Conservation (phyloP, 2,329 filamentous ascomycete species). For the Colletotrichum agaves region DNA sequence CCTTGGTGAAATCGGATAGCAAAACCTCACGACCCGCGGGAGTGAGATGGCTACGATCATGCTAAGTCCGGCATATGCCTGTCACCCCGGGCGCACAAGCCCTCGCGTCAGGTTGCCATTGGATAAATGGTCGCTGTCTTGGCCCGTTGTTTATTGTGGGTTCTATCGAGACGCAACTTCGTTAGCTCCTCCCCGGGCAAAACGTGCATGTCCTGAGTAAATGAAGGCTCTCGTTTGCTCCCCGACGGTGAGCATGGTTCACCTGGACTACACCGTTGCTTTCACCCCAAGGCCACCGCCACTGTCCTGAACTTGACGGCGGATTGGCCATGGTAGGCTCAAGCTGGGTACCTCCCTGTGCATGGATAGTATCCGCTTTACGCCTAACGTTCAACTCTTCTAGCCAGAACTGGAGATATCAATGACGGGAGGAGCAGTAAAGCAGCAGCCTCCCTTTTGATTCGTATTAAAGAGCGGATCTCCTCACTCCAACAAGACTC, state of each 20-base stretch:
- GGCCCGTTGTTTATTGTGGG: conserved; percentile 31
- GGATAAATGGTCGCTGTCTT: not conserved
- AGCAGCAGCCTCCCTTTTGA: not conserved
- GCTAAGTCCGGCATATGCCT: conserved; percentile 13
- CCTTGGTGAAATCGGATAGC: conserved; percentile 7
- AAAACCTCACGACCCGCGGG: not conserved
- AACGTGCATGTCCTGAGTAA: conserved; percentile 29
- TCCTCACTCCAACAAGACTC: conserved; percentile 10
- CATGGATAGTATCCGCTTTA: conserved; percentile 30
- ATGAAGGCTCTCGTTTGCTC: conserved; percentile 20
- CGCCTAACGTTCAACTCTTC: conserved; percentile 18
- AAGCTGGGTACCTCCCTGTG: conserved; percentile 19
- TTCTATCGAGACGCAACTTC: conserved; percentile 29
- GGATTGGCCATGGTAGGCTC: conserved; percentile 19
- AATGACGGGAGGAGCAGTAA: not conserved
- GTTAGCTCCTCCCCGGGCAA: conserved; percentile 10
- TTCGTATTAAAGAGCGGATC: conserved; percentile 35
- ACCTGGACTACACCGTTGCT: conserved; percentile 13
- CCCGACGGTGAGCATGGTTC: conserved; percentile 23
- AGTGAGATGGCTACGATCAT: conserved; percentile 11
- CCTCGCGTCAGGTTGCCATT: conserved; percentile 30
- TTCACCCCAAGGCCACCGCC: conserved; percentile 5
- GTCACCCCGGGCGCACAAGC: conserved; percentile 17
- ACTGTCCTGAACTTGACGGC: conserved; percentile 14
- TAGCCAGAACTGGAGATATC: conserved; percentile 24